Percentiles rank a stretch among this genome's conserved stretches.
Evolutionary conservation across 176 grass and related monocot genomes (phyloP).

Genomic region (Cenchrus americanus): DNA sequence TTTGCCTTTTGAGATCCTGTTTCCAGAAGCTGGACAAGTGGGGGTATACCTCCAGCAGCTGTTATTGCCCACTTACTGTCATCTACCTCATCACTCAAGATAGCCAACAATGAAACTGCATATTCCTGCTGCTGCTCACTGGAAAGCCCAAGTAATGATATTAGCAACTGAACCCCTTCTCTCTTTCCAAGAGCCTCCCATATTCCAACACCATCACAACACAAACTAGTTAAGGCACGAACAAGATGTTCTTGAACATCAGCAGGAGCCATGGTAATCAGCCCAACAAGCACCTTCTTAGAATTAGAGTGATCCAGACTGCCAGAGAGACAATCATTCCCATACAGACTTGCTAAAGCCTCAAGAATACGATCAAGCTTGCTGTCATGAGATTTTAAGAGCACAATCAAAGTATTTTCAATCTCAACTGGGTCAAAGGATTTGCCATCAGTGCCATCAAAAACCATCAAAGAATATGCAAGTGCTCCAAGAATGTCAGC

Average conservation of each 20-base stretch:
- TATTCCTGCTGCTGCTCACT: conserved; percentile 96
- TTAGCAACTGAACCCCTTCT: conserved; percentile 93
- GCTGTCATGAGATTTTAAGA: conserved; percentile 68
- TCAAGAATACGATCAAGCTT: conserved; percentile 94
- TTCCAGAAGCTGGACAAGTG: conserved; percentile 86
- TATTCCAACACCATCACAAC: conserved; percentile 63
- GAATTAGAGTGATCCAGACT: conserved; percentile 73
- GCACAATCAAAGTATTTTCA: conserved; percentile 72
- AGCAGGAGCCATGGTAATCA: conserved; percentile 84
- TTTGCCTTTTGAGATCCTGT: conserved; percentile 89
- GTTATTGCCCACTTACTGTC: conserved; percentile 98
- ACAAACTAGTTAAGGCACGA: conserved; percentile 69
- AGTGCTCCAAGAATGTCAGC: conserved; percentile 92
- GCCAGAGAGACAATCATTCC: conserved; percentile 60
- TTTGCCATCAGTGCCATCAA: conserved; percentile 73
- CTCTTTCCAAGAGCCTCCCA: conserved; percentile 92
- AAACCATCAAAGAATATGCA: conserved; percentile 93
- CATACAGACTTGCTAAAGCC: conserved; percentile 89
- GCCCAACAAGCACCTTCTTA: conserved; percentile 81
- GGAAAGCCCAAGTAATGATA: conserved; percentile 93
- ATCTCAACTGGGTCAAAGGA: conserved; percentile 81
- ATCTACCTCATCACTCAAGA: conserved; percentile 93
- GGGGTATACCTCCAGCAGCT: conserved; percentile 97
- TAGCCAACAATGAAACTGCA: conserved; percentile 83
- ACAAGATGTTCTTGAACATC: conserved; percentile 87